These are phyloP conservation scores for Leccinum pellstonianum DNA, from an alignment of 768 basidiomycete genomes.

Conservation along the genomic window DNA sequence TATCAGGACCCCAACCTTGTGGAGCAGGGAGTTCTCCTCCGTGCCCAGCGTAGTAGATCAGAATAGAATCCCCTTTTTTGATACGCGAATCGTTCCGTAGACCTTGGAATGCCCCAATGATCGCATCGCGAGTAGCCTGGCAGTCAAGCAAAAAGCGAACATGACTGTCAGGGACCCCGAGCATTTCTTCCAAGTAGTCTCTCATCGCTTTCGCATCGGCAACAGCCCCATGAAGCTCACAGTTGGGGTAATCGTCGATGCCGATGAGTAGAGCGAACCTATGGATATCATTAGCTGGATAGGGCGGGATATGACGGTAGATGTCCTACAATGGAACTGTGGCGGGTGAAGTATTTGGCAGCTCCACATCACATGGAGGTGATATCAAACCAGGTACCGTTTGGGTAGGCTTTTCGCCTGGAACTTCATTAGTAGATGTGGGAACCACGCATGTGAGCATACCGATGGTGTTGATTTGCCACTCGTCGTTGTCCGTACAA, in stretches of 20 bases:
- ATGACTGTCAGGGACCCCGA: slow-evolving; percentile 33
- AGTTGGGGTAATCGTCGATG: slow-evolving; percentile 38
- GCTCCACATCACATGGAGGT: neutral
- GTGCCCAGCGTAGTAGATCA: slow-evolving; percentile 48
- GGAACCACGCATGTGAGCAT: neutral
- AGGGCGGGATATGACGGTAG: neutral
- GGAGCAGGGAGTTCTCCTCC: slow-evolving; percentile 39
- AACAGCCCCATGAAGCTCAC: slow-evolving; percentile 36
- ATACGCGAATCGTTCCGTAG: slow-evolving; percentile 30
- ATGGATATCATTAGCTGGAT: neutral
- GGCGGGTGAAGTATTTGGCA: neutral
- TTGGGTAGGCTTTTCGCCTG: neutral
- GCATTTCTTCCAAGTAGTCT: slow-evolving; percentile 29
- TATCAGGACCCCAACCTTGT: slow-evolving; percentile 19
- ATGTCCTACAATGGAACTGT: neutral
- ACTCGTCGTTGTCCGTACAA: neutral
- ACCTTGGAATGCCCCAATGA: slow-evolving; percentile 26
- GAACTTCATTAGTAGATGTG: neutral
- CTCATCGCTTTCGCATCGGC: slow-evolving; percentile 41
- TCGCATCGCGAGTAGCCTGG: slow-evolving; percentile 37
- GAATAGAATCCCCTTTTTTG: slow-evolving; percentile 32
- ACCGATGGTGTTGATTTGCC: neutral
- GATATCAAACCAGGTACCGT: neutral
- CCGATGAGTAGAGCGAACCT: slow-evolving; percentile 43
- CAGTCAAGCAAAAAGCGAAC: slow-evolving; percentile 40